Conservation (phyloP, 805 yeast species). For the Saccharomyces kudriavzevii region DNA sequence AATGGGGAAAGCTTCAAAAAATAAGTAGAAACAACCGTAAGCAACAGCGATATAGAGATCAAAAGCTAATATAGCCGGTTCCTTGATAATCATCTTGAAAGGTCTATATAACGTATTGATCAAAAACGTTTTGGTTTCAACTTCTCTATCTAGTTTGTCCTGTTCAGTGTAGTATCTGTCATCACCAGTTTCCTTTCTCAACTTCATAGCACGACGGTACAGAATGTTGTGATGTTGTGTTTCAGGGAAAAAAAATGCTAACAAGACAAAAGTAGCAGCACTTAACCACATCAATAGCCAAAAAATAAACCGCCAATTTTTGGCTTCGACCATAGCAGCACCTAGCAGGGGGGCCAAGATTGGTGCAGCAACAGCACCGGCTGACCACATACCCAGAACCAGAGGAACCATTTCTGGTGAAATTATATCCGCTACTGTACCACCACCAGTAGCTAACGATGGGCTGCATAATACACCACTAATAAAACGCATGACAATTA, state of each 20-base stretch:
- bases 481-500: slow-evolving; percentile 43
- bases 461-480: slow-evolving; percentile 52
- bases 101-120: slow-evolving; percentile 41
- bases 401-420: slow-evolving; percentile 36
- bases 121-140: slow-evolving; percentile 16
- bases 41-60: slow-evolving; percentile 44
- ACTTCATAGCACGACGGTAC: slow-evolving; percentile 40
- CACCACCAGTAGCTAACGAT: slow-evolving; percentile 51
- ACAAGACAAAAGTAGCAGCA: slow-evolving; percentile 32
- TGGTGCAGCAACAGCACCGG: slow-evolving; percentile 49
- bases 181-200: slow-evolving; percentile 44
- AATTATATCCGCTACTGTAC: slow-evolving; percentile 45
- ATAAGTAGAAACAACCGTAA: slow-evolving; percentile 46
- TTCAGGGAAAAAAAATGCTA: slow-evolving; percentile 41
- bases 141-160: slow-evolving; percentile 28
- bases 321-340: slow-evolving; percentile 40
- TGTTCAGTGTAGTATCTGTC: slow-evolving; percentile 36
- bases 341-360: slow-evolving; percentile 51
- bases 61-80: slow-evolving; percentile 50
- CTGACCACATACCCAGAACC: slow-evolving; percentile 44
- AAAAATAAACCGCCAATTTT: slow-evolving; percentile 48
- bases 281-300: slow-evolving; percentile 42
- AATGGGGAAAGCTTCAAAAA: slow-evolving; percentile 57
- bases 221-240: slow-evolving; percentile 40
- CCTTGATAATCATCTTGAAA: slow-evolving; percentile 39